Evolutionary conservation across 202 grass and related monocot species (phyloP), one percentile per base, ranked within the genome.

Genomic region (Schoenoplectus triqueter): DNA sequence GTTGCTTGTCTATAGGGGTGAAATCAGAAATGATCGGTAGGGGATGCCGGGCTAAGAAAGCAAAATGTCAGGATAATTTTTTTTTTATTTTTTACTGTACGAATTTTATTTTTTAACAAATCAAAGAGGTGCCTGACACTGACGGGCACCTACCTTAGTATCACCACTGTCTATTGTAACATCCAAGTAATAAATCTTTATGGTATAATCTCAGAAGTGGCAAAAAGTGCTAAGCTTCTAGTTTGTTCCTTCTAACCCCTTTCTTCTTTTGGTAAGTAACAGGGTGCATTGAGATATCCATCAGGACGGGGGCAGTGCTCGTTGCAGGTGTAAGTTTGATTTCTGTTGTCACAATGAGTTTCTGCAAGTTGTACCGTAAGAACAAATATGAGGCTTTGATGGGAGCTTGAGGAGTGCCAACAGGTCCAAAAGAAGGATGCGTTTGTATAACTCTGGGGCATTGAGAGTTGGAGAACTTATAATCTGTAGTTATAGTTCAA

Each of bases 251-350:
- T 59, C 20, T 59, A 80, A 84, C 42, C 31, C 18, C 81, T 83
- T 40, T 17, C 42, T 41, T 13, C 18, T 44, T 80, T 61, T 7
- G 59, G 48, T 21, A 82, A 62, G 21, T 22, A 67, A 66, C 21
- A 82, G 60, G 79, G 44, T 66, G 79, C 41, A 18, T 81, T 20
- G 78, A 65, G 78, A 48, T 64, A 60, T 64, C 60, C 47, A 15
- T 81, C 15, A 81, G 66, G 42, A 81, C 55, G 2, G 52, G 59
- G 2, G 59, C 78, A 66, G 19, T 78, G 54, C 56, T 80, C 15
- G 6, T 64, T 62, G 78, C 14, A 41, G 40, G 51, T 50, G 6
- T 5, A 66, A 63, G n/a, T 14, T 63, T 81, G 42, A 65, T 82
- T 51, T 82, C 42, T 65, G 19, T 82, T n/a, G 19, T 49, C n/a